A percentile compares a stretch with the other conserved stretches of the same genome.
Conservation (phyloP, 495 filamentous ascomycete species). For the Penicillium pulvis region DNA sequence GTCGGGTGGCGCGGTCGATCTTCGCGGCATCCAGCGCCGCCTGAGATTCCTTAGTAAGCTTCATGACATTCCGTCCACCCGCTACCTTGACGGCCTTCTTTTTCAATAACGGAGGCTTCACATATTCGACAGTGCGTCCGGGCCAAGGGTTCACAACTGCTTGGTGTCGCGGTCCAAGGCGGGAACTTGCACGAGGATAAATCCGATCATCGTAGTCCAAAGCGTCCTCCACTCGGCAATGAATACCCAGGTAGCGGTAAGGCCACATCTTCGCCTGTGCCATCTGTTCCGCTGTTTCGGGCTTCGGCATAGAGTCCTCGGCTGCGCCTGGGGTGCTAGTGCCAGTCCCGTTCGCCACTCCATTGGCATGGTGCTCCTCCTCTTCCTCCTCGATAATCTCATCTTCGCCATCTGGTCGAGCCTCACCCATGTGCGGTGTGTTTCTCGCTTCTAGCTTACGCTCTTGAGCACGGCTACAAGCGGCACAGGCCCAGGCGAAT, state of each 20-base stretch:
- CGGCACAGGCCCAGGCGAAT: constrained; percentile 96
- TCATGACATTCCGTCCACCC: constrained; percentile 67
- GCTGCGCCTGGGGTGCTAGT: constrained; percentile 62
- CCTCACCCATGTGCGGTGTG: constrained; percentile 65
- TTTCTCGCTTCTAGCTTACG: constrained; percentile 88
- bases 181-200: constrained; percentile 92
- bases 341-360: constrained; percentile 48
- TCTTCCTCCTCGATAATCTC: constrained; percentile 78
- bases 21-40: constrained; percentile 82
- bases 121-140: constrained; percentile 81
- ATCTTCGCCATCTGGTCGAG: constrained; percentile 67
- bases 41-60: constrained; percentile 74
- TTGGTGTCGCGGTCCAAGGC: constrained; percentile 89
- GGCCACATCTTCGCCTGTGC: constrained; percentile 94
- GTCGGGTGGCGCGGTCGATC: constrained; percentile 72
- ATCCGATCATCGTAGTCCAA: constrained; percentile 98
- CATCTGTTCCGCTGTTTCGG: constrained; percentile 85
- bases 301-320: constrained; percentile 56
- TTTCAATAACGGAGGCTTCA: constrained; percentile 85
- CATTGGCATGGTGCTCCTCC: constrained; percentile 53
- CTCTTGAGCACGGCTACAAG: constrained; percentile 93
- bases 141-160: constrained; percentile 82
- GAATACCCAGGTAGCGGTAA: constrained; percentile 92
- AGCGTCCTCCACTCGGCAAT: constrained; percentile 94
- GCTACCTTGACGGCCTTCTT: constrained; percentile 66